Evolutionary conservation across 2,329 filamentous ascomycete genomes (phyloP).

Genomic region (Dactylellina leptospora): DNA sequence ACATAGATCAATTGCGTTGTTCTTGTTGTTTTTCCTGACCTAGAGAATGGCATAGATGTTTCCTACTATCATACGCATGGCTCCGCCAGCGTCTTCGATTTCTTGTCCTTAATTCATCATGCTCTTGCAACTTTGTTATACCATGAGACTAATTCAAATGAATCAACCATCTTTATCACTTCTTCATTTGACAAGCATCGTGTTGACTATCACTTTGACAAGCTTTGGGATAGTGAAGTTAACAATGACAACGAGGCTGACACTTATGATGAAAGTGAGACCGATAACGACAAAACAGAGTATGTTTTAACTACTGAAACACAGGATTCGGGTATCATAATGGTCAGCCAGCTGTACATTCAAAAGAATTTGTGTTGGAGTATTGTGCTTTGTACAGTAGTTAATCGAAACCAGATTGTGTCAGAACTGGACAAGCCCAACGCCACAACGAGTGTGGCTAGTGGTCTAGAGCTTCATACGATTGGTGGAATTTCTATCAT

Average conservation of each 20-base stretch:
- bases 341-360: not conserved
- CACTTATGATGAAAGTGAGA: not conserved
- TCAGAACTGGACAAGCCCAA: not conserved
- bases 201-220: not conserved
- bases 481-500: not conserved
- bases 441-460: not conserved
- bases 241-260: not conserved
- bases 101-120: slow-evolving; percentile 2
- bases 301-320: not conserved
- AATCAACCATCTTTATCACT: not conserved
- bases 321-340: not conserved
- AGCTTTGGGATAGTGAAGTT: not conserved
- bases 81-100: not conserved
- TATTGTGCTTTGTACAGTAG: too few relatives aligned
- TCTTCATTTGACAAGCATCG: not conserved
- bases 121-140: not conserved
- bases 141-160: not conserved
- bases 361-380: too few relatives aligned
- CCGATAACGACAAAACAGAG: not conserved
- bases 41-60: not conserved
- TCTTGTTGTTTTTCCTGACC: not conserved
- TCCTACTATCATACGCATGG: slow-evolving; percentile 6
- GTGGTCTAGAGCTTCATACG: not conserved
- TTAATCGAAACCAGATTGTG: too few relatives aligned
- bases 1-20: slow-evolving; percentile 3